These are phyloP conservation scores for Backusella parvicylindrica DNA, from an alignment of 192 early-diverging fungal species.

Conservation along the genomic window DNA sequence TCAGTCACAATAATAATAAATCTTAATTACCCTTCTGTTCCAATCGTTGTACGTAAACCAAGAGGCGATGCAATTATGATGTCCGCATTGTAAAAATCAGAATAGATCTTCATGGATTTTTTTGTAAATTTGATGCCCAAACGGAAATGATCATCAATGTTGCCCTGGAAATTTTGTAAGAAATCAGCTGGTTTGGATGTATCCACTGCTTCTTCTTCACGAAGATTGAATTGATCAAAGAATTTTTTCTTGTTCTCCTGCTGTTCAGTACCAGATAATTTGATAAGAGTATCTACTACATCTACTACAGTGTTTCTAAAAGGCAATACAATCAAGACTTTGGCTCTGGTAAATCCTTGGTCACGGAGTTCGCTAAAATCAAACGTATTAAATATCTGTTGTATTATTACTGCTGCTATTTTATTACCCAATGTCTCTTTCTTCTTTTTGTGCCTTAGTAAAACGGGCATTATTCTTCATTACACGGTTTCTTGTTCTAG, in stretches of 20 bases:
- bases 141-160: conserved; percentile 94
- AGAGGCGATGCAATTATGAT: conserved; percentile 91
- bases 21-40: conserved; percentile 60
- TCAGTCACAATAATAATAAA: not conserved
- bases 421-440: conserved; percentile 48
- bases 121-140: conserved; percentile 88
- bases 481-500: conserved; percentile 63
- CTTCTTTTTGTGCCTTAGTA: conserved; percentile 53
- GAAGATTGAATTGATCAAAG: conserved; percentile 71
- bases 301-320: conserved; percentile 81
- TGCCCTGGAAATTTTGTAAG: conserved; percentile 82
- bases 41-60: conserved; percentile 86
- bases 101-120: conserved; percentile 83
- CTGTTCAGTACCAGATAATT: conserved; percentile 76
- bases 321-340: conserved; percentile 86
- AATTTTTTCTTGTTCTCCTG: conserved; percentile 83
- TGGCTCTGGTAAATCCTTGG: conserved; percentile 94
- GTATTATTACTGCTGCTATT: not conserved
- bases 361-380: conserved; percentile 73
- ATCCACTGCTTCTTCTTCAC: conserved; percentile 55
- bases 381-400: too few relatives aligned
- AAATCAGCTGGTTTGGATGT: conserved; percentile 76
- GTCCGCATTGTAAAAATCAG: conserved; percentile 87
- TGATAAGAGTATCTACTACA: conserved; percentile 73
- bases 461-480: conserved; percentile 81